A percentile compares a stretch with the other conserved stretches of the same genome.
These are phyloP conservation scores for Atalantia buxifolia DNA, from an alignment of 345 rosid genomes.

Conservation along the genomic window DNA sequence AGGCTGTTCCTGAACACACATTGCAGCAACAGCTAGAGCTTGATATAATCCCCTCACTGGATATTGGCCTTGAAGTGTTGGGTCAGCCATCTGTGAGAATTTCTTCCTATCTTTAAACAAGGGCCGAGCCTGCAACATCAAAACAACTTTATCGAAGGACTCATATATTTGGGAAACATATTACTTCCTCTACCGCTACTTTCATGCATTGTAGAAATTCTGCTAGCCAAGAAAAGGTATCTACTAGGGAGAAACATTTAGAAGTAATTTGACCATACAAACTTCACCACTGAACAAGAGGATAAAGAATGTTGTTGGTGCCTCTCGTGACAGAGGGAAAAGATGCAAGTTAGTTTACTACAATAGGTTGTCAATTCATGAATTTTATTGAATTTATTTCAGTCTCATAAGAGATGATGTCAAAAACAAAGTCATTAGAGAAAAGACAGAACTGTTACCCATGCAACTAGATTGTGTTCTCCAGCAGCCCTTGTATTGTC, in stretches of 20 bases:
- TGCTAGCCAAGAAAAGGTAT: neutral
- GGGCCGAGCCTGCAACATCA: constrained; percentile 58
- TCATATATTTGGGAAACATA: neutral
- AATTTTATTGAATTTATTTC: neutral
- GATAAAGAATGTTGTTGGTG: neutral
- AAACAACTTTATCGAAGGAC: neutral
- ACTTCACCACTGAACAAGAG: neutral
- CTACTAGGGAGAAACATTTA: neutral
- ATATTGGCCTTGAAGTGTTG: constrained; percentile 59
- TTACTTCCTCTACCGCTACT: neutral
- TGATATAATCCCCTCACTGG: constrained; percentile 63
- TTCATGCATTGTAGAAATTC: neutral
- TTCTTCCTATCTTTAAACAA: constrained; percentile 63
- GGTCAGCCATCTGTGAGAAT: constrained; percentile 74
- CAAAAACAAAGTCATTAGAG: neutral
- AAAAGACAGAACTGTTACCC: constrained; percentile 47
- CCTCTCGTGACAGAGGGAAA: neutral
- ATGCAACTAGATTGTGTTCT: constrained; percentile 68
- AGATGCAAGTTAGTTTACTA: neutral
- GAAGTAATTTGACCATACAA: neutral
- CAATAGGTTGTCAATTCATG: neutral
- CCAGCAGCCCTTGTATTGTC: constrained; percentile 49
- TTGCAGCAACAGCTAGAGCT: constrained; percentile 78
- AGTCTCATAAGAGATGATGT: neutral
- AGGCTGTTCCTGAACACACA: constrained; percentile 80